Percentiles rank a stretch among this genome's conserved stretches.
Conservation (phyloP, 208 protist genomes). For the Trichomonas tenax region DNA sequence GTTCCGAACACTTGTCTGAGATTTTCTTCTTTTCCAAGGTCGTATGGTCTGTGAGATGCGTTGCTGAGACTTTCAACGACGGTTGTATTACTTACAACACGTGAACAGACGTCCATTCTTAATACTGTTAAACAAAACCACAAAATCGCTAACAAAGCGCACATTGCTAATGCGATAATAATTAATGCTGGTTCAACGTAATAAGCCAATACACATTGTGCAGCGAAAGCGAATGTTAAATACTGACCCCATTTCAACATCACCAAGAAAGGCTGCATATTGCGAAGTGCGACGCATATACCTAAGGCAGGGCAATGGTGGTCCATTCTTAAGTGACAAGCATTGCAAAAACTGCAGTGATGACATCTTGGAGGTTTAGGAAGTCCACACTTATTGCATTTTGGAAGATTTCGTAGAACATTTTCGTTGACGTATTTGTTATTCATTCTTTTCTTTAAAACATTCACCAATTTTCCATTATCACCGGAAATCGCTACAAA, state of each 20-base stretch:
- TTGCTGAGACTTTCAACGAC: background rate
- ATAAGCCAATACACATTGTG: background rate
- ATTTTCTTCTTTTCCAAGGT: background rate
- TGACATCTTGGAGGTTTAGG: slow-evolving; percentile 32
- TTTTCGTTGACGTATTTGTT: background rate
- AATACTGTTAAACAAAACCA: background rate
- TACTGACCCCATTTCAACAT: background rate
- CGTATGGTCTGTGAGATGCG: background rate
- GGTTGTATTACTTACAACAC: background rate
- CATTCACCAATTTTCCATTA: background rate
- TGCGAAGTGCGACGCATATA: background rate
- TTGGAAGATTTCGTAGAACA: background rate
- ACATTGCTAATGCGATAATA: background rate
- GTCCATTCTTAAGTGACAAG: slow-evolving; percentile 37
- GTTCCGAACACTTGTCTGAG: background rate
- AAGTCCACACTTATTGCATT: slow-evolving; percentile 15
- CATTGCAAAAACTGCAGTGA: slow-evolving; percentile 32
- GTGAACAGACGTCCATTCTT: no score
- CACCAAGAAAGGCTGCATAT: background rate
- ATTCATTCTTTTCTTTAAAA: background rate
- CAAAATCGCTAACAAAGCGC: background rate
- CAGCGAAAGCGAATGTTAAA: no score
- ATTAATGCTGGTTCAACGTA: background rate
- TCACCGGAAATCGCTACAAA: background rate
- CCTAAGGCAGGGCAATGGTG: slow-evolving; percentile 31